phyloP scores from a whole-genome alignment of 177 flowering plant species.

The Vitis hybrid region DNA sequence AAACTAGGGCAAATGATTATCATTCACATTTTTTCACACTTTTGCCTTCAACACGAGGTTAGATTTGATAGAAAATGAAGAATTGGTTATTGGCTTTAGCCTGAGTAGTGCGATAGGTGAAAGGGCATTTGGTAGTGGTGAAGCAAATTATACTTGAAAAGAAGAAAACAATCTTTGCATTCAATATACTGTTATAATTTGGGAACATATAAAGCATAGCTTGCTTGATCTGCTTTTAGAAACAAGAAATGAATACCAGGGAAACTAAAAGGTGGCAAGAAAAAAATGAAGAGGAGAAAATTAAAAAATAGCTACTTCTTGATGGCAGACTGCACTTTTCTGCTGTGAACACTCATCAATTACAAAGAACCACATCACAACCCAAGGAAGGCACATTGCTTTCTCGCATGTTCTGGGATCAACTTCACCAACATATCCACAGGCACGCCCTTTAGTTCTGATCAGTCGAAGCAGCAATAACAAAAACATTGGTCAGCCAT shows the following conservation, averaged over 20 bases:
- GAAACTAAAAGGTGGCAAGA: constrained; percentile 2
- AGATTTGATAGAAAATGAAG: too few species aligned
- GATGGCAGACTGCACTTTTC: constrained; percentile 6
- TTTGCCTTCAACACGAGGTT: too few species aligned
- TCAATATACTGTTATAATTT: constrained; percentile 20
- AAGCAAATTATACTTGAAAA: background rate
- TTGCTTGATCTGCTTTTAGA: constrained; percentile 22
- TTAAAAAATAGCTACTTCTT: constrained; percentile 13
- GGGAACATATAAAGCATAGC: constrained; percentile 18
- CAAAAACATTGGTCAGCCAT: background rate
- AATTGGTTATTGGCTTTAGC: too few species aligned
- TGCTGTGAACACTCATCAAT: constrained; percentile 8
- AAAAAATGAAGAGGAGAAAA: constrained; percentile 6
- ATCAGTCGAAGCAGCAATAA: constrained; percentile 2
- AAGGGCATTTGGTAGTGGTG: background rate
- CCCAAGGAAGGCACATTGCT: constrained; percentile 70
- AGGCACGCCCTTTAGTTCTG: constrained; percentile 72
- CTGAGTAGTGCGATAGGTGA: too few species aligned
- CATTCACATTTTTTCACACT: too few species aligned
- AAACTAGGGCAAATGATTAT: too few species aligned
- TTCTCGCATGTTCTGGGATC: constrained; percentile 83
- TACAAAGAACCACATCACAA: constrained; percentile 30
- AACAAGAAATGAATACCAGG: constrained; percentile 5
- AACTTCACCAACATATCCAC: constrained; percentile 58
- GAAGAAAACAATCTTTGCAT: constrained; percentile 7